Percentiles rank a stretch among this genome's conserved stretches.
These are phyloP conservation scores for Acmispon strigosus DNA, from an alignment of 306 rosid genomes.

Conservation along the genomic window DNA sequence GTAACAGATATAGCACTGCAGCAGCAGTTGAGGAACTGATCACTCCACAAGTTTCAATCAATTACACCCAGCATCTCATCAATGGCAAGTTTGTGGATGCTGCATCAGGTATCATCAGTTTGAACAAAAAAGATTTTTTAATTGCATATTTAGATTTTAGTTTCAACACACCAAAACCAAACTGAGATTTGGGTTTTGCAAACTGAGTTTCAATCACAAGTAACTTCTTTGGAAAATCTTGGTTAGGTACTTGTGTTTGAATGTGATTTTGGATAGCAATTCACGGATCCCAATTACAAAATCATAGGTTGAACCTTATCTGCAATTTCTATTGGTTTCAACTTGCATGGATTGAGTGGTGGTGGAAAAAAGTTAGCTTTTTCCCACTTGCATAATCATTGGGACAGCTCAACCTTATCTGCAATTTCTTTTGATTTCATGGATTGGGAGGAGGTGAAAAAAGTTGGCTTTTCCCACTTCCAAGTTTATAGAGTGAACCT, in stretches of 20 bases:
- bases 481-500: too few relatives aligned
- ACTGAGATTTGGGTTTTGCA: too few relatives aligned
- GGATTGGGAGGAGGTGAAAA: too few relatives aligned
- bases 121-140: not conserved
- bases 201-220: too few relatives aligned
- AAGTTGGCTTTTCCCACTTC: too few relatives aligned
- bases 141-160: not conserved
- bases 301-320: too few relatives aligned
- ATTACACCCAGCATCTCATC: constrained; percentile 60
- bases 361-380: too few relatives aligned
- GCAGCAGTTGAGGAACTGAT: constrained; percentile 54
- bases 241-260: not conserved
- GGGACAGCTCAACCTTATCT: too few relatives aligned
- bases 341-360: too few relatives aligned
- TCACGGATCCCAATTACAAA: not conserved
- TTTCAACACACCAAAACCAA: not conserved
- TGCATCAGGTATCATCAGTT: constrained; percentile 51
- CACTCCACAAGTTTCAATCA: constrained; percentile 61
- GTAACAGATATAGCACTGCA: constrained; percentile 51
- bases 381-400: too few relatives aligned
- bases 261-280: not conserved
- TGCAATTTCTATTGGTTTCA: too few relatives aligned
- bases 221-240: not conserved
- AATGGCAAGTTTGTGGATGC: constrained; percentile 84
- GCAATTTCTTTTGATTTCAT: too few relatives aligned